Conservation (phyloP, 176 grass and related monocot genomes). For the Aegilops speltoides region DNA sequence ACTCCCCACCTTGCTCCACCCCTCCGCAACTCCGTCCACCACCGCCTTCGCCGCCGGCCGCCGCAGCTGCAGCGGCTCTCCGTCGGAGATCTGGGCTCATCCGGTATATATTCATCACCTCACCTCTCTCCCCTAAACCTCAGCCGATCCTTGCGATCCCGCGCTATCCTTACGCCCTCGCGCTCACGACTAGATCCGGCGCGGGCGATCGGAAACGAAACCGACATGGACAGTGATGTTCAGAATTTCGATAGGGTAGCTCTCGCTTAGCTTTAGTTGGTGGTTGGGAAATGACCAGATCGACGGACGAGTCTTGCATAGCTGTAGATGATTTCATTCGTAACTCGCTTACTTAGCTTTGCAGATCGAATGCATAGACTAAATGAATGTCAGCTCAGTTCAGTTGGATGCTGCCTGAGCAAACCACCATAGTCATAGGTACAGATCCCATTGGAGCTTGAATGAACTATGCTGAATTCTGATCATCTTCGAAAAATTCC, state of each 20-base stretch:
- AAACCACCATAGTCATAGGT: neutral
- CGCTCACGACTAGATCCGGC: neutral
- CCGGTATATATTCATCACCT: neutral
- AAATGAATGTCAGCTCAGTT: neutral
- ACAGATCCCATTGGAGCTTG: neutral
- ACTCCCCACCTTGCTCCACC: neutral
- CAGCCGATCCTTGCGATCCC: neutral
- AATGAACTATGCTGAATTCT: neutral
- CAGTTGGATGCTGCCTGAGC: neutral
- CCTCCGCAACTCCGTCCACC: neutral
- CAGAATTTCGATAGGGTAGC: neutral
- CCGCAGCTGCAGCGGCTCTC: neutral
- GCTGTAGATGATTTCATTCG: neutral
- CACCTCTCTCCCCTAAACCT: neutral
- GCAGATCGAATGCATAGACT: neutral
- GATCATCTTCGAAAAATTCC: neutral
- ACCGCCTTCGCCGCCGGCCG: neutral
- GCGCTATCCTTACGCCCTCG: neutral
- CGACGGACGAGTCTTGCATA: neutral
- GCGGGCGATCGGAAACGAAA: neutral
- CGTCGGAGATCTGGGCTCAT: neutral
- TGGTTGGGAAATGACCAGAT: neutral
- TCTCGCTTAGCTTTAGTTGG: neutral
- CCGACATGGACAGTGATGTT: neutral
- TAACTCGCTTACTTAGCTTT: neutral